Conservation (phyloP, 2,329 filamentous ascomycete genomes). For the Aspergillus chevalieri region DNA sequence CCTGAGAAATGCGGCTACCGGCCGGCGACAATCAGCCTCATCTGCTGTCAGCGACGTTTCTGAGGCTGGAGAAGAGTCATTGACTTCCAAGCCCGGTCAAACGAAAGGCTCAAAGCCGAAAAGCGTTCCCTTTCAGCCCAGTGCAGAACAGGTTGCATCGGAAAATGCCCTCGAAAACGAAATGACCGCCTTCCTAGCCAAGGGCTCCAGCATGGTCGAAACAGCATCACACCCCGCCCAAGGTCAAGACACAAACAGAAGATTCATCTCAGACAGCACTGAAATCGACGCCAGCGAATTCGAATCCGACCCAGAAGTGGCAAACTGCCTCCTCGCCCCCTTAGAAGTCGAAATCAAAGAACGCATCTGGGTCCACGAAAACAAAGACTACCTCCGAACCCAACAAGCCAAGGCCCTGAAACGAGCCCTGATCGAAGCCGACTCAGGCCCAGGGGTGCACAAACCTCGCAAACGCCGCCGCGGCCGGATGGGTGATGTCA, state of each 20-base stretch:
- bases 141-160: slow-evolving; percentile 52
- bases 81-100: slow-evolving; percentile 19
- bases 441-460: slow-evolving; percentile 29
- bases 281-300: slow-evolving; percentile 78
- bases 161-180: slow-evolving; percentile 59
- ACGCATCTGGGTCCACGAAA: slow-evolving; percentile 87
- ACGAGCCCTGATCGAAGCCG: slow-evolving; percentile 56
- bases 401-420: slow-evolving; percentile 79
- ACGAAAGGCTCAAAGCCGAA: slow-evolving; percentile 25
- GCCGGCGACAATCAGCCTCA: slow-evolving; percentile 14
- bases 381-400: slow-evolving; percentile 84
- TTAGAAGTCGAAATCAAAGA: slow-evolving; percentile 79
- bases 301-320: slow-evolving; percentile 80
- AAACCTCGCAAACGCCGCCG: slow-evolving; percentile 48
- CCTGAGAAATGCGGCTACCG: slow-evolving; percentile 21
- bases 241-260: slow-evolving; percentile 15
- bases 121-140: slow-evolving; percentile 47
- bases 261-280: slow-evolving; percentile 46
- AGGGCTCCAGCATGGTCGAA: slow-evolving; percentile 32
- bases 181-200: slow-evolving; percentile 60
- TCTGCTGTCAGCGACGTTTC: slow-evolving; percentile 17
- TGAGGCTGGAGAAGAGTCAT: slow-evolving; percentile 14
- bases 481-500: slow-evolving; percentile 42
- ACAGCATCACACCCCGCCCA: slow-evolving; percentile 10
- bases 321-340: slow-evolving; percentile 66